These are phyloP conservation scores for Phascolomyces articulosus DNA, from an alignment of 371 early-diverging fungal species.

Conservation along the genomic window DNA sequence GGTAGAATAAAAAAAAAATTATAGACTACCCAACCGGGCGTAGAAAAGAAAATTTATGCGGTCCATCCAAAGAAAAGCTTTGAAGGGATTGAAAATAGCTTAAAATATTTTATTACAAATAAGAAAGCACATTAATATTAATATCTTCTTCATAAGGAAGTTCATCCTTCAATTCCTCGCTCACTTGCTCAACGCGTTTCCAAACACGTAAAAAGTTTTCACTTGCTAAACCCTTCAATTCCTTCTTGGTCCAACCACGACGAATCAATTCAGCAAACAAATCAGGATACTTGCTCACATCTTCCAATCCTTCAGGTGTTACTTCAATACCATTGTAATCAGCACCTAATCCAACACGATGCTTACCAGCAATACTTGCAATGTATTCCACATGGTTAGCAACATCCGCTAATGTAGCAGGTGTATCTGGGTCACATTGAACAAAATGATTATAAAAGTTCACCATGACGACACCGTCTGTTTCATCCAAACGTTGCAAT, in stretches of 20 bases:
- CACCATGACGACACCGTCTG: constrained; percentile 69
- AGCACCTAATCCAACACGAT: constrained; percentile 67
- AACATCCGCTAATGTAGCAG: constrained; percentile 53
- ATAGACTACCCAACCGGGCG: too few relatives aligned
- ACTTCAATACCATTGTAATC: constrained; percentile 68
- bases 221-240: constrained; percentile 59
- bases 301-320: constrained; percentile 62
- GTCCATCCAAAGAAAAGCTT: too few relatives aligned
- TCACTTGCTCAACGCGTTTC: constrained; percentile 50
- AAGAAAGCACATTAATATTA: constrained; percentile 15
- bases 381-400: constrained; percentile 69
- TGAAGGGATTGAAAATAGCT: too few relatives aligned
- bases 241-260: constrained; percentile 60
- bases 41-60: not conserved
- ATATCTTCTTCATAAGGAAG: constrained; percentile 38
- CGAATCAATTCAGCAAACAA: constrained; percentile 63
- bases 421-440: constrained; percentile 36
- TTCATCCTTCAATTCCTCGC: constrained; percentile 28
- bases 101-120: too few relatives aligned
- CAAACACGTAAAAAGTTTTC: constrained; percentile 56
- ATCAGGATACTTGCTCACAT: constrained; percentile 66
- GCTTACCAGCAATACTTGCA: constrained; percentile 52
- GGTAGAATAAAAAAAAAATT: not conserved
- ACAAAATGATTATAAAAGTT: constrained; percentile 62
- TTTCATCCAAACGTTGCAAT: constrained; percentile 47